Evolutionary conservation across 495 filamentous ascomycete species (phyloP), one percentile per base, ranked within the genome.

Genomic region (Xylaria castorea): DNA sequence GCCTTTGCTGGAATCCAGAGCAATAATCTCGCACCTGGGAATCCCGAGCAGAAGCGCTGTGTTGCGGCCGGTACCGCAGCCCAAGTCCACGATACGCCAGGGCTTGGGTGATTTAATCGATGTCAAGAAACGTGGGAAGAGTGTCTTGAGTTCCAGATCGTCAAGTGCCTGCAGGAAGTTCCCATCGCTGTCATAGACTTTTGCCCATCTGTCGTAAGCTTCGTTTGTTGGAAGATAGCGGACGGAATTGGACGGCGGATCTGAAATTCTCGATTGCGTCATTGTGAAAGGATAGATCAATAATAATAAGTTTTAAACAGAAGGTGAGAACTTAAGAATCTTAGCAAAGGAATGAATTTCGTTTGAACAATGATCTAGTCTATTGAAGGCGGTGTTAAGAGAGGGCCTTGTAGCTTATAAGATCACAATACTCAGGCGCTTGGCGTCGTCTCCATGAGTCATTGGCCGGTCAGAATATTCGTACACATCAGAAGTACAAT

Each of bases 141-240:
- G 75, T 1, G 76, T 71, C 14, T 73, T 75, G 76, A 92, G 85
- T 76, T 91, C 86, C 48, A 87, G 76, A 42, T 87, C 88, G 76
- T 94, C 92, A 42, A 92, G 83, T 6, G 86, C 86, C 81, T 93
- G 92, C 2, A 94, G 84, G 78, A 93, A 91, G 78, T 93, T 94
- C 34, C 88, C 88, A 71, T 94, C 91, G 51, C 85, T 89, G 76
- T 94, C 91, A 80, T 94, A 94, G 16, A 81, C 75, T 9, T 61
- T 25, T 14, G 79, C 76, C 80, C 80, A 82, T 66, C 71, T 74
- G 32, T 82, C 79, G 67, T 82, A 82, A 36, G 79, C 80, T 44
- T 79, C 77, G 18, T 73, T 78, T 20, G 77, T 79, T 18, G 77
- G 74, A 18, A 79, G 71, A 36, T 79, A 76, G 57, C 74, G 74